Base-by-base conservation (phyloP, 305 asterid species). In the Rubia balearica region DNA sequence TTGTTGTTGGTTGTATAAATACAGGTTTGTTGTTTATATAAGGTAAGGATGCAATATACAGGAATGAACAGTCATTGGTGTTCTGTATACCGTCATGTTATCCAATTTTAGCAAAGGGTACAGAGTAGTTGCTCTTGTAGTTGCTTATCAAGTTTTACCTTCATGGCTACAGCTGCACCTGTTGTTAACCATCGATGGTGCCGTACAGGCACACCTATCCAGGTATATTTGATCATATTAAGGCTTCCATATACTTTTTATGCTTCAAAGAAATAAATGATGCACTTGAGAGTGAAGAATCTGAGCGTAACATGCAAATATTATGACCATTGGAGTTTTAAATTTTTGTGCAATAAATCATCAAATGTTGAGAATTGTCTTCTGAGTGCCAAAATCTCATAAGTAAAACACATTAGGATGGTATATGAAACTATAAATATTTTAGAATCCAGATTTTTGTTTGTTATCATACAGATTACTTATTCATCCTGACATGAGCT, bases 121-220 rank as follows among this genome's bases (percentile, higher is more conserved):
- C 0, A 1, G 17, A 7, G n/a, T 51, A 51, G 24, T 3, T 6
- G 59, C 19, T 53, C 40, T 3, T 36, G 0, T 36, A 5, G 40
- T 36, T 36, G 40, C 40, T 36, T 36, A 30, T 30, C 33, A 1
- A 30, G 33, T 30, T 30, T 30, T 30, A 0, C 33, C 33, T 1
- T 30, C 75, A 74, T 84, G 78, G 99, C 99, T 73, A 97, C 93
- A 42, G 84, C 93, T 77, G 90, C 93, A 67, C 89, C 91, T 75
- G 79, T 80, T 81, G 98, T 98, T 71, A 93, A 89, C 79, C 79
- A 90, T 77, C 85, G 99, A 71, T 94, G 96, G 99, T 94, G 99
- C 84, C 98, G 91, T 68, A 94, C 99, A 70, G 99, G 99, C 69
- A 94, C 99, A 41, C 99, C 99, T 75, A 89, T 94, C 74, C 99